phyloP scores from a whole-genome alignment of 805 yeast genomes.

The Ogataea neopini region DNA sequence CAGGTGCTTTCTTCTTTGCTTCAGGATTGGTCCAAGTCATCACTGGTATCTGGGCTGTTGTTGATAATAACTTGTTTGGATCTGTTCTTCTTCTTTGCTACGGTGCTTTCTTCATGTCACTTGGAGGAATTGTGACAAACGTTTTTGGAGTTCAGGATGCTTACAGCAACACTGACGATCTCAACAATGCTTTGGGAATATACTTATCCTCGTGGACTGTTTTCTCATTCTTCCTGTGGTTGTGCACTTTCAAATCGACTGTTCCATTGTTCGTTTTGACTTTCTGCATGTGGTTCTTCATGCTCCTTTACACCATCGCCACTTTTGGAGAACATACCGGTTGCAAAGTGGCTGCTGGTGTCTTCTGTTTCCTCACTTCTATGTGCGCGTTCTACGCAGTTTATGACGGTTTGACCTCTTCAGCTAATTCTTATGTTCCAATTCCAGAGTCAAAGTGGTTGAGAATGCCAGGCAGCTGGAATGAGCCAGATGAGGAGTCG shows the following conservation, averaged over 20 bases:
- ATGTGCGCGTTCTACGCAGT: slow-evolving; percentile 45
- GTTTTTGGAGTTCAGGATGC: slow-evolving; percentile 44
- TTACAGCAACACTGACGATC: slow-evolving; percentile 38
- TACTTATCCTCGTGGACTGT: slow-evolving; percentile 51
- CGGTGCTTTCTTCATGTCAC: slow-evolving; percentile 52
- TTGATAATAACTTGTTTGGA: slow-evolving; percentile 51
- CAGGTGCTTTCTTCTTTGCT: slow-evolving; percentile 46
- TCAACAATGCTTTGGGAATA: slow-evolving; percentile 46
- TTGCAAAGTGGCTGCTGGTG: slow-evolving; percentile 43
- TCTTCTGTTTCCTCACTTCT: slow-evolving; percentile 42
- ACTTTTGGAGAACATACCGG: slow-evolving; percentile 38
- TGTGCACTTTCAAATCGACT: slow-evolving; percentile 46
- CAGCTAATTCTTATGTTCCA: slow-evolving; percentile 28
- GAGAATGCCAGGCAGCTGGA: slow-evolving; percentile 35
- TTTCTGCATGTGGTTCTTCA: slow-evolving; percentile 43
- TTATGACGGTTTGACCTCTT: slow-evolving; percentile 40
- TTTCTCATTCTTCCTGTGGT: slow-evolving; percentile 45
- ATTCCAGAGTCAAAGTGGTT: slow-evolving; percentile 31
- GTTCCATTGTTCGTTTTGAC: slow-evolving; percentile 40
- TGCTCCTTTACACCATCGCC: slow-evolving; percentile 42
- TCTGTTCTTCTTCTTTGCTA: slow-evolving; percentile 47
- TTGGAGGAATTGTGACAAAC: slow-evolving; percentile 45
- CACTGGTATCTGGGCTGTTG: slow-evolving; percentile 53
- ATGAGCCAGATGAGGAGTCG: slow-evolving; percentile 22
- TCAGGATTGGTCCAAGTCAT: slow-evolving; percentile 51